Evolutionary conservation across 129 eudicot genomes (phyloP), one percentile per base, ranked within the genome.

Genomic region (Mikania micrantha): DNA sequence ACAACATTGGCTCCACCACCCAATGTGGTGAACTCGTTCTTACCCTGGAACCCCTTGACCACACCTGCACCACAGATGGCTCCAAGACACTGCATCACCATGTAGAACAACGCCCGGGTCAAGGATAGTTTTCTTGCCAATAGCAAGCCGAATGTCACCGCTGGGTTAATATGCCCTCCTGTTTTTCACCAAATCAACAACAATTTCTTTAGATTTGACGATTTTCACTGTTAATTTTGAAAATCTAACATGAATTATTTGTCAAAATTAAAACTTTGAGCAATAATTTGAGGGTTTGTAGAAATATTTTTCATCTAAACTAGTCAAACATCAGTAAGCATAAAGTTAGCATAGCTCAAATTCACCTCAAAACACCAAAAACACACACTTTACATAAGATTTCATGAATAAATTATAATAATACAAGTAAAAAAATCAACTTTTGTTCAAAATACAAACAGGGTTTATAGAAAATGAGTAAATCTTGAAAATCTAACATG

Each of bases 81-180:
- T 31, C 95, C 97, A 35, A 87, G 90, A 60, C 90, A 80, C 83
- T 90, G 96, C 97, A 87, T 90, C 80, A 90, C 84, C 69, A 90
- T 90, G 86, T 90, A 87, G 79, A 84, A 85, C 24, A 85, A 11
- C 1, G 95, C 87, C 77, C 97, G 80, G 64, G 91, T 87, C 67
- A 90, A 53, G 32, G 97, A 87, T 31, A 87, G 78, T 64, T 90
- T 90, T 78, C 97, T 87, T 68, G 97, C 97, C 67, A 90, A 53
- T 65, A 90, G 74, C 85, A 90, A 59, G 20, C 97, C 97, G 38
- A 84, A 90, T 36, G 95, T 90, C 81, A 90, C 91, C 20, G 96
- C 93, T 74, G 96, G 97, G 80, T 90, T 90, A 32, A 90, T 90
- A 65, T 91, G 97, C 28, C 95, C 97, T 78, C 95, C 97, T 90